Base-by-base conservation (phyloP, 2,329 filamentous ascomycete genomes). In the Epichloe sp. region DNA sequence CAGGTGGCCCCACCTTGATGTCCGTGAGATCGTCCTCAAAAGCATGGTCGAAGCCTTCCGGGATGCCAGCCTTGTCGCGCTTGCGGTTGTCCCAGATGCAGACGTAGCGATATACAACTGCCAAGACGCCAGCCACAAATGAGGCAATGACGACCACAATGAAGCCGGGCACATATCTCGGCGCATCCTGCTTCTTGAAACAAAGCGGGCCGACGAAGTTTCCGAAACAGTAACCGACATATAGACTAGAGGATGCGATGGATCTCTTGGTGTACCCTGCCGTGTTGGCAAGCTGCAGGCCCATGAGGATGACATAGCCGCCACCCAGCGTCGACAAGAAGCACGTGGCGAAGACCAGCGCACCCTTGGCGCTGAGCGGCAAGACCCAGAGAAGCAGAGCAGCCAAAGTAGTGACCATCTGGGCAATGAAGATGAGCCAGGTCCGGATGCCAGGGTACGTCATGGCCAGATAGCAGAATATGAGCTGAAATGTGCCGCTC, bases 91-190 rank as follows among this genome's bases (percentile, higher is more conserved):
- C 47, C 47, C 47, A 48, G 14, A 43, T 7, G 26, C 47, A 48
- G 23, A 48, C 47, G 35, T 48, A 43, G 11, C 47, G 47, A 19
- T 48, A 48, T 3, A 42, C 19, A 12, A 48, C 2, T 12, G n/a
- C 38, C 47, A 48, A 31, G 5, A 36, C 1, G 3, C 26, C 47
- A 4, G 47, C 38, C 2, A n/a, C n/a, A 6, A 41, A 6, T 10
- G 47, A 42, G 11, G 41, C 17, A 17, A 50, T 14, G n/a, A 50
- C 40, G n/a, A 50, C 41, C 8, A 26, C 41, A n/a, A 38, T 10
- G 51, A 72, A 75, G 4, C 75, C 76, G 0, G 74, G 77, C 45
- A 64, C 59, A 40, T 78, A 78, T 2, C 67, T 60, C 0, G 72
- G 72, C 1, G 63, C 26, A 70, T 54, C 57, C 71, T 38, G 72